phyloP scores from a whole-genome alignment of 768 basidiomycete species.

The Phaffia australis region DNA sequence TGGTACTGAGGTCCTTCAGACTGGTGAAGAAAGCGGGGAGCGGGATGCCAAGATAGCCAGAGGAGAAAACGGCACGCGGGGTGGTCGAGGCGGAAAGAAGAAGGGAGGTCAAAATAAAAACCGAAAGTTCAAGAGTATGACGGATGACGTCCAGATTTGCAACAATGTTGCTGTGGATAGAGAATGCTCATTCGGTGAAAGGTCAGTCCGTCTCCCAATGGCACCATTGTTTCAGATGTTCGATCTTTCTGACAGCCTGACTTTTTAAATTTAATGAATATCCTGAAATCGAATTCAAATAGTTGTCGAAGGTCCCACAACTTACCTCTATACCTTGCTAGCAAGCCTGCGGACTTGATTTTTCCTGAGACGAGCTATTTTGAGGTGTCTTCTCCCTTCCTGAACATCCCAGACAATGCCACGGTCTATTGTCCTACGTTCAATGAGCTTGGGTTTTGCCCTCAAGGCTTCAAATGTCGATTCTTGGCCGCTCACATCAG shows the following conservation, averaged over 20 bases:
- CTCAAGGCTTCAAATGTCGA: conserved; percentile 79
- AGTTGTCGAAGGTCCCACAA: conserved; percentile 77
- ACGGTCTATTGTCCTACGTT: conserved; percentile 57
- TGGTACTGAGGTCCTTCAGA: conserved; percentile 41
- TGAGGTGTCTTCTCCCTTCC: conserved; percentile 47
- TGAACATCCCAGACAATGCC: conserved; percentile 36
- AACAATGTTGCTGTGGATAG: conserved; percentile 62
- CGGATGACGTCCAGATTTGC: conserved; percentile 74
- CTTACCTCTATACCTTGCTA: conserved; percentile 58
- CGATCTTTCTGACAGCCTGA: neutral
- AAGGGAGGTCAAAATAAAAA: conserved; percentile 41
- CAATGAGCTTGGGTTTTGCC: conserved; percentile 60
- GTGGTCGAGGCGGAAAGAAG: conserved; percentile 40
- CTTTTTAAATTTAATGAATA: neutral
- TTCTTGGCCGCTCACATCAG: conserved; percentile 68
- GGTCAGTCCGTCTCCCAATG: conserved; percentile 42
- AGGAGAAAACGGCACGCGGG: conserved; percentile 8
- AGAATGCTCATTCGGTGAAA: conserved; percentile 58
- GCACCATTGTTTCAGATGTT: neutral
- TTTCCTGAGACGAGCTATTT: conserved; percentile 47
- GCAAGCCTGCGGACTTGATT: conserved; percentile 62
- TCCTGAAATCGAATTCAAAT: conserved; percentile 3
- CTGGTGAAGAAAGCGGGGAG: conserved; percentile 55
- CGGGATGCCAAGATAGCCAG: conserved; percentile 10
- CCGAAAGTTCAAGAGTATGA: conserved; percentile 61